Conservation (phyloP, 352 stramenopile species). For the Phytophthora sansomeana region DNA sequence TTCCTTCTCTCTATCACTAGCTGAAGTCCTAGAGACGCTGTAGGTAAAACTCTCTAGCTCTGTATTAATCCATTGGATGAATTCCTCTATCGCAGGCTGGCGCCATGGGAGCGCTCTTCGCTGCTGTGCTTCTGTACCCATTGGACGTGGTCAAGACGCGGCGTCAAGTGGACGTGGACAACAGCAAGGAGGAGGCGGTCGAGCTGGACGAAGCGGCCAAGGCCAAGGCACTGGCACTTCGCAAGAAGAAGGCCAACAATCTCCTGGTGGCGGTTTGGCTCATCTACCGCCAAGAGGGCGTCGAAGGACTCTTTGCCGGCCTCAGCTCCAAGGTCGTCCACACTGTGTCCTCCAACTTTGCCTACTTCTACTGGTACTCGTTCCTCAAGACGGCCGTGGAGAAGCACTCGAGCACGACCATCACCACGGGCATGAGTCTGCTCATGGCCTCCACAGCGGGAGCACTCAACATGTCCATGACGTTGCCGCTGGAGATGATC, state of each 20-base stretch:
- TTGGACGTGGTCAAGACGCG: conserved; percentile 84
- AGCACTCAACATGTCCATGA: conserved; percentile 91
- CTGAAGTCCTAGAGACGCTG: no score
- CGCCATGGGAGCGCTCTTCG: conserved; percentile 81
- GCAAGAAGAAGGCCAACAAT: conserved; percentile 55
- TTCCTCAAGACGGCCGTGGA: conserved; percentile 77
- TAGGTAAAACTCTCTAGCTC: no score
- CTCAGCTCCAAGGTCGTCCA: conserved; percentile 81
- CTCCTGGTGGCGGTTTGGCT: conserved; percentile 66
- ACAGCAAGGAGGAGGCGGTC: conserved; percentile 34
- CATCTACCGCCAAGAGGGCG: conserved; percentile 72
- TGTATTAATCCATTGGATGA: conserved; percentile 2
- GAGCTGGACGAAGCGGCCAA: conserved; percentile 30
- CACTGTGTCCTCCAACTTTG: conserved; percentile 82
- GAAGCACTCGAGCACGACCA: conserved; percentile 49
- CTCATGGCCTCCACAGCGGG: conserved; percentile 79
- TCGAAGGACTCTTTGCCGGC: conserved; percentile 71
- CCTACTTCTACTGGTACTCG: conserved; percentile 90
- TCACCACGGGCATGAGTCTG: conserved; percentile 77
- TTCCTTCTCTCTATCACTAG: no score
- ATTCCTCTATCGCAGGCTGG: conserved; percentile 52
- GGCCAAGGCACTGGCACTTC: conserved; percentile 30
- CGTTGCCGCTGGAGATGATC: conserved; percentile 88
- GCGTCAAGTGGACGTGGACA: conserved; percentile 60
- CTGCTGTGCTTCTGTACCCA: conserved; percentile 74